Base-by-base conservation (phyloP, 148 eudicot genomes). In the Diospyros kaki region DNA sequence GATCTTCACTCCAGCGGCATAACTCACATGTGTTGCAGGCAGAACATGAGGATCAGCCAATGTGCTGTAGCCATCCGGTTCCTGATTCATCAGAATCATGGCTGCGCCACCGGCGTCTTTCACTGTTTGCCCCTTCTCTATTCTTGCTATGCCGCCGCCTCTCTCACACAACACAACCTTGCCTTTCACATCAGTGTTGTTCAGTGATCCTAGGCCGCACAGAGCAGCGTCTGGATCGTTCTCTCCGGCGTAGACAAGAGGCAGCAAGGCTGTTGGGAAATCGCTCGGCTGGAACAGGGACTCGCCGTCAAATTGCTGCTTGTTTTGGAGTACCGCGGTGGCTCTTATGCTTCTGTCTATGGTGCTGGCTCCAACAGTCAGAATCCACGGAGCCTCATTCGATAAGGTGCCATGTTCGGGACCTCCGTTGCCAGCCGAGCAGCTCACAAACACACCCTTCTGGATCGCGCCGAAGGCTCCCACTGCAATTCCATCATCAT, bases 401-500 rank as follows among this genome's bases (percentile, higher is more conserved):
- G 88, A 84, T 55, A 89, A 50, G 52, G 80, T 83, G 6, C 5
- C 82, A 3, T 85, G 17, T 2, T 76, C 75, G 9, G 91, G 93
- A 40, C 93, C 93, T 2, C 83, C 79, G 76, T 89, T 89, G 8
- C 93, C 93, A 2, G 87, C 93, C 0, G 91, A 86, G 55, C 89
- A 87, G 0, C 88, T 81, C 14, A 89, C 91, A 43, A 89, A 7
- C 38, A 89, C 81, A 15, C 91, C 93, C 60, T 75, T 85, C 76
- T 87, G 85, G 89, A 85, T 85, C 0, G 93, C 93, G 1, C 89
- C 89, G 66, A 89, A 89, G 1, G 93, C 89, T 10, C 93, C 93
- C 2, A 84, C 80, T 6, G 93, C 89, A 10, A 87, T 84, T 4
- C 79, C 72, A 45, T 89, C 93, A 9, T 82, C 45, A 45, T 76